phyloP scores from a whole-genome alignment of 202 grass and related monocot genomes.

The Setaria italica region DNA sequence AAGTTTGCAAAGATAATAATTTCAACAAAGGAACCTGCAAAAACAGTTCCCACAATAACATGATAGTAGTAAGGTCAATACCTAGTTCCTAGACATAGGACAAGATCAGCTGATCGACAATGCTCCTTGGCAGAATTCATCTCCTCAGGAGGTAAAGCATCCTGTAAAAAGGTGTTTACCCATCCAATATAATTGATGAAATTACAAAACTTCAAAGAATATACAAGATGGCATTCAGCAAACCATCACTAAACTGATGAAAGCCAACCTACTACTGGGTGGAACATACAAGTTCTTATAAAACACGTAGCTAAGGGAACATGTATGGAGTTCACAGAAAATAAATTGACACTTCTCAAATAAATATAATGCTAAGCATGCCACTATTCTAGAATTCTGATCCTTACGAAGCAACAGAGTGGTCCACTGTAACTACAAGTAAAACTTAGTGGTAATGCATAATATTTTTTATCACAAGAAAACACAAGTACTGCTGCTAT shows the following conservation, averaged over 20 bases:
- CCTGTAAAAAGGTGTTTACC: slow-evolving; percentile 60
- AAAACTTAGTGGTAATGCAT: not conserved
- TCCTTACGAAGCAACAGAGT: not conserved
- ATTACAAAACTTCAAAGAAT: slow-evolving; percentile 12
- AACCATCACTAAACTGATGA: slow-evolving; percentile 18
- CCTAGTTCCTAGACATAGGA: slow-evolving; percentile 97
- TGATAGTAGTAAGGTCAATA: slow-evolving; percentile 41
- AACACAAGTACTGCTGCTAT: not conserved
- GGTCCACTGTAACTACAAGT: not conserved
- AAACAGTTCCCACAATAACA: slow-evolving; percentile 19
- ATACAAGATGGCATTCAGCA: slow-evolving; percentile 28
- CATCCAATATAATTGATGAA: slow-evolving; percentile 30
- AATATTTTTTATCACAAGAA: not conserved
- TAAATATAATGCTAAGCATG: slow-evolving; percentile 16
- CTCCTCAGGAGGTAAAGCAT: slow-evolving; percentile 87
- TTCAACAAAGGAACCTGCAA: slow-evolving; percentile 3
- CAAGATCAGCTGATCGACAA: slow-evolving; percentile 83
- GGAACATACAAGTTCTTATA: not conserved
- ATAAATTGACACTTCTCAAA: not conserved
- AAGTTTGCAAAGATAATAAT: slow-evolving; percentile 9
- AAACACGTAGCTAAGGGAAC: not conserved
- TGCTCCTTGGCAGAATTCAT: slow-evolving; percentile 87
- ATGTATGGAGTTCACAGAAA: not conserved
- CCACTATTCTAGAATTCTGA: not conserved
- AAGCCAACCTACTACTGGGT: not conserved